Evolutionary conservation across 345 rosid species (phyloP).

Genomic region (Cochlearia excelsa): DNA sequence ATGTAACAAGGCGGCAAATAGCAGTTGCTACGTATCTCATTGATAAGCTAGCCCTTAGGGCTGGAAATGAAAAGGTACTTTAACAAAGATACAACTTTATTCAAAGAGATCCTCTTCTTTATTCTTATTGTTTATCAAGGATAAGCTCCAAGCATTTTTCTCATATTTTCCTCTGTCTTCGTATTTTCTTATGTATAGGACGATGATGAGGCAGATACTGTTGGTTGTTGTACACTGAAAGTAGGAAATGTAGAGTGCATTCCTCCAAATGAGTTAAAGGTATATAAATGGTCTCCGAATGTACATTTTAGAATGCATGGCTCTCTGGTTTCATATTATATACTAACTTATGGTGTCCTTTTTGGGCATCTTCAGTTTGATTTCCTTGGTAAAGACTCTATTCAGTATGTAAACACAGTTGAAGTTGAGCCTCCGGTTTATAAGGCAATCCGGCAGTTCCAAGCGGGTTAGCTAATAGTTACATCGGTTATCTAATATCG

Average conservation of each 20-base stretch:
- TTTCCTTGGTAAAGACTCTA: conserved; percentile 99
- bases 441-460: conserved; percentile 88
- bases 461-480: conserved; percentile 43
- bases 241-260: conserved; percentile 82
- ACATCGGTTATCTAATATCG: neutral
- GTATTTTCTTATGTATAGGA: conserved; percentile 46
- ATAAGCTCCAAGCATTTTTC: neutral
- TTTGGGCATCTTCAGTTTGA: conserved; percentile 61
- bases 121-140: neutral
- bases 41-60: conserved; percentile 95
- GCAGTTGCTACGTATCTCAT: conserved; percentile 95
- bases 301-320: conserved; percentile 7
- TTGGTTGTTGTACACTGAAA: conserved; percentile 94
- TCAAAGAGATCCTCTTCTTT: neutral
- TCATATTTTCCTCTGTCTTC: conserved; percentile 9
- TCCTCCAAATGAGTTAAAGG: conserved; percentile 79
- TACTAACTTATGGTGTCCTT: conserved; percentile 22
- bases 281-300: conserved; percentile 30
- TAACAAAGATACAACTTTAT: conserved; percentile 2
- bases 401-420: conserved; percentile 90
- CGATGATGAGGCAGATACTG: conserved; percentile 95
- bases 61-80: conserved; percentile 94
- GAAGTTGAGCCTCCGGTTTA: conserved; percentile 91
- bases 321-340: conserved; percentile 9
- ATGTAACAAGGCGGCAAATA: conserved; percentile 63